Conservation (phyloP, 495 filamentous ascomycete species). For the Penicillium psychrofluorescens region DNA sequence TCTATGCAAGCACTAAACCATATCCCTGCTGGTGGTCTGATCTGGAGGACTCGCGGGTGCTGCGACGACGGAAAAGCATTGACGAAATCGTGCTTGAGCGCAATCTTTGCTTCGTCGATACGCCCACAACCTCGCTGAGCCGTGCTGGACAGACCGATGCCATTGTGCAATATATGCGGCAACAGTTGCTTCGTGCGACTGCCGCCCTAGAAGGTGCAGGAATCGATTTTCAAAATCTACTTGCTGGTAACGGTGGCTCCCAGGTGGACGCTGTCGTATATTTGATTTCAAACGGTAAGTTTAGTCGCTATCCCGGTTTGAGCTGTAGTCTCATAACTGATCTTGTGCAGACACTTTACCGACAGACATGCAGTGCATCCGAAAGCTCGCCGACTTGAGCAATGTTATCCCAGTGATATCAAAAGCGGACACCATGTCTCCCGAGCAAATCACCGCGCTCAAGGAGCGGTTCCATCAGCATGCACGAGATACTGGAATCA, state of each 20-base stretch:
- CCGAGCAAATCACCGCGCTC: conserved; percentile 49
- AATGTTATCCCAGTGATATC: conserved; percentile 84
- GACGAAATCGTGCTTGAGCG: conserved; percentile 81
- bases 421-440: conserved; percentile 62
- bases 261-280: conserved; percentile 90
- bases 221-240: conserved; percentile 67
- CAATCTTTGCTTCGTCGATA: conserved; percentile 95
- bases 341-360: conserved; percentile 53
- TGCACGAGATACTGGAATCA: conserved; percentile 53
- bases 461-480: conserved; percentile 51
- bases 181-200: conserved; percentile 59
- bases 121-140: conserved; percentile 64
- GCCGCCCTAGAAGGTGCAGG: conserved; percentile 53
- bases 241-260: conserved; percentile 79
- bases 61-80: conserved; percentile 69
- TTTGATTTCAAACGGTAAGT: conserved; percentile 58
- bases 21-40: conserved; percentile 97
- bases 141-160: conserved; percentile 60
- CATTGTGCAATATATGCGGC: conserved; percentile 68
- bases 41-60: conserved; percentile 62
- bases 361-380: conserved; percentile 71
- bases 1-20: conserved; percentile 86
- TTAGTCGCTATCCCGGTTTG: conserved; percentile 8
- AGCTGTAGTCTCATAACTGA: not conserved
- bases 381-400: conserved; percentile 64